phyloP scores from a whole-genome alignment of 306 rosid species.

The Canavalia ensiformis region DNA sequence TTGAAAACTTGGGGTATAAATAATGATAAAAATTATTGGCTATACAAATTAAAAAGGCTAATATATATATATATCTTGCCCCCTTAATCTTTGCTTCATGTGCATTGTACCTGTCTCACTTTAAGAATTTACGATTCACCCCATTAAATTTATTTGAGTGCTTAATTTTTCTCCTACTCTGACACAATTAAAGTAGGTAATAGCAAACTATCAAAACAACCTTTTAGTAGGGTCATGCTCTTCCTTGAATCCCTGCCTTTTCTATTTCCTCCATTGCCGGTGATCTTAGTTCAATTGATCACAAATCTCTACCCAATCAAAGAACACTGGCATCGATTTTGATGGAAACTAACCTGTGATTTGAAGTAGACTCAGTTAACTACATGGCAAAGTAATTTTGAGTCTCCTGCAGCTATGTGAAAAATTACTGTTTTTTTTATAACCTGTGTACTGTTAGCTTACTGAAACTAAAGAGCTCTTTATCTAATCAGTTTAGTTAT shows the following conservation, averaged over 20 bases:
- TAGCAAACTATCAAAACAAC: neutral
- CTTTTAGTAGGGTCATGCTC: neutral
- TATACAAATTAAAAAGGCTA: neutral
- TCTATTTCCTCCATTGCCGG: constrained; percentile 7
- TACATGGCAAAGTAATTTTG: neutral
- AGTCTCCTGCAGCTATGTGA: neutral
- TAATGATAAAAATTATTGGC: constrained; percentile 14
- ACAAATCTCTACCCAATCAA: neutral
- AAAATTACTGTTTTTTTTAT: neutral
- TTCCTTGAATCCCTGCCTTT: neutral
- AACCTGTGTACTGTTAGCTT: neutral
- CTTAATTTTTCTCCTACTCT: neutral
- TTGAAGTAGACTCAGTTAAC: neutral
- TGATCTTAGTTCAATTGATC: neutral
- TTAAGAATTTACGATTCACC: neutral
- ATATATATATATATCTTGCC: neutral
- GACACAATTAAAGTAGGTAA: neutral
- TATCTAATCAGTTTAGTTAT: neutral
- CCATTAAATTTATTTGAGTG: neutral
- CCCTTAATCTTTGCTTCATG: neutral
- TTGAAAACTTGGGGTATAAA: constrained; percentile 27
- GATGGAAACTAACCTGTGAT: neutral
- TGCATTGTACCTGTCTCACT: neutral
- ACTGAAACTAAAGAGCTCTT: neutral
- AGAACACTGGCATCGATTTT: neutral